Conservation (phyloP, 371 early-diverging fungal genomes). For the Chytridium lagenaria region DNA sequence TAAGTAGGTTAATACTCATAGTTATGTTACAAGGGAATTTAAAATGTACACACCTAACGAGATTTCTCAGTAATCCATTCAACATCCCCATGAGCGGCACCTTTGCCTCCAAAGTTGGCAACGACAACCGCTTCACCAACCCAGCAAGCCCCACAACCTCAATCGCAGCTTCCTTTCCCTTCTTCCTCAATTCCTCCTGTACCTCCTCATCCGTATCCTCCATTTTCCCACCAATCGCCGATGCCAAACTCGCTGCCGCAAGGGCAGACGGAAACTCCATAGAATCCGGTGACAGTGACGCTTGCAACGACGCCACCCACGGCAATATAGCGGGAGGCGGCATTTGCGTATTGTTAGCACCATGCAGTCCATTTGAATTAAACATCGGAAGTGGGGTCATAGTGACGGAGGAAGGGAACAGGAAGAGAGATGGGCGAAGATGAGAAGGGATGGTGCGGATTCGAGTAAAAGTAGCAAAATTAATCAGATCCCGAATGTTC, state of each 20-base stretch:
- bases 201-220: too few species aligned
- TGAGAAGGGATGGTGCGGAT: not conserved
- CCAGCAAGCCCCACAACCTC: not conserved
- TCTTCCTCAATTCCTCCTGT: not conserved
- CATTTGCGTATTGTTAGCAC: too few species aligned
- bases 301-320: not conserved
- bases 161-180: not conserved
- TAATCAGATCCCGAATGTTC: too few species aligned
- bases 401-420: not conserved
- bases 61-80: conserved; percentile 34
- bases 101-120: conserved; percentile 28
- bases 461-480: not conserved
- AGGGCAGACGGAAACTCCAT: conserved; percentile 4
- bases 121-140: conserved; percentile 17
- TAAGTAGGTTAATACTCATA: not conserved
- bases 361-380: too few species aligned
- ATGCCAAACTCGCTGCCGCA: not conserved
- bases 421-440: conserved; percentile 1
- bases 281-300: not conserved
- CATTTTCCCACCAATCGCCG: too few species aligned
- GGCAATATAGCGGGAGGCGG: too few species aligned
- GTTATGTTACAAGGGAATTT: not conserved
- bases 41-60: conserved; percentile 33
- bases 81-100: conserved; percentile 21
- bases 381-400: not conserved